Conservation (phyloP, 306 rosid species). For the Aeschynomene evenia region DNA sequence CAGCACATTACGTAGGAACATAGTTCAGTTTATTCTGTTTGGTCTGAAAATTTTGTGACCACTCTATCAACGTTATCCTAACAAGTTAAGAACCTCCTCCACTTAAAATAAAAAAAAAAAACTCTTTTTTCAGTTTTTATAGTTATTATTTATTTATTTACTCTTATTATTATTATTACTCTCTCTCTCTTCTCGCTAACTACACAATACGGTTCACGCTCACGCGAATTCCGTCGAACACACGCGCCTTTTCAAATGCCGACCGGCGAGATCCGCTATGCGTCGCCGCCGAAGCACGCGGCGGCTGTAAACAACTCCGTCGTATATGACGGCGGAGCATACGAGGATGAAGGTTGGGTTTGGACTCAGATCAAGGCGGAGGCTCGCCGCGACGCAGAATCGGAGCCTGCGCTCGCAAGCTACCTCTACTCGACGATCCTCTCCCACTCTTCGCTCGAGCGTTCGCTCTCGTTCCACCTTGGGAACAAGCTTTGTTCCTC, state of each 20-base stretch:
- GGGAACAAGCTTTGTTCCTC: conserved; percentile 94
- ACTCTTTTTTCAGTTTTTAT: no score
- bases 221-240: no score
- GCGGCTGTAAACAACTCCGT: conserved; percentile 17
- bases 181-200: background rate
- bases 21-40: no score
- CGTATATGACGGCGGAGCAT: background rate
- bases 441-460: conserved; percentile 69
- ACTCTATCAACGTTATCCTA: no score
- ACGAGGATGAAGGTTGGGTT: conserved; percentile 58
- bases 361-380: conserved; percentile 86
- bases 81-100: no score
- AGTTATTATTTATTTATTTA: no score
- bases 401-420: conserved; percentile 92
- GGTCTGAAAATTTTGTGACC: no score
- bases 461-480: conserved; percentile 77
- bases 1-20: no score
- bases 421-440: conserved; percentile 90
- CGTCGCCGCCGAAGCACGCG: conserved; percentile 20
- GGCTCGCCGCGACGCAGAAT: conserved; percentile 82
- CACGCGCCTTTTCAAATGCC: conserved; percentile 42
- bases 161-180: no score
- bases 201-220: no score
- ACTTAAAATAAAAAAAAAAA: no score
- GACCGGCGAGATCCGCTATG: conserved; percentile 46